These are phyloP conservation scores for Yueomyces sp. DNA, from an alignment of 805 yeast genomes.

Conservation along the genomic window DNA sequence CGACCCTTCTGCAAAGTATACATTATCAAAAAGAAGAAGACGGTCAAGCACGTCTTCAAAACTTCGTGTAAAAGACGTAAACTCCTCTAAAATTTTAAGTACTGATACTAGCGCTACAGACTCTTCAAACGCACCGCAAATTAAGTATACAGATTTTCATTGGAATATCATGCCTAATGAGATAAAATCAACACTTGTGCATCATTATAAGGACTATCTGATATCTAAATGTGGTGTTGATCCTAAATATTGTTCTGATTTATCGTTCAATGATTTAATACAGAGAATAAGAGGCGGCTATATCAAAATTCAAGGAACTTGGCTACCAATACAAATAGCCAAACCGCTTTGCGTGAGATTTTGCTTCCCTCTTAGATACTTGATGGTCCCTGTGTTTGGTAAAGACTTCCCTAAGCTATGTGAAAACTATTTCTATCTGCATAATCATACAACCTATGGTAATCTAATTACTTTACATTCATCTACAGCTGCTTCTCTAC, in stretches of 20 bases:
- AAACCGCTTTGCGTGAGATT: constrained; percentile 54
- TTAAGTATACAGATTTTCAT: constrained; percentile 19
- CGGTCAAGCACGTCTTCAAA: not conserved
- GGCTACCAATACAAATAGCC: constrained; percentile 70
- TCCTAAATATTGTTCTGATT: constrained; percentile 6
- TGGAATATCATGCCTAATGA: constrained; percentile 18
- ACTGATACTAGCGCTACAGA: not conserved
- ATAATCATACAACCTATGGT: not conserved
- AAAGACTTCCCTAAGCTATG: constrained; percentile 35
- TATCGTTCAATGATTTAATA: constrained; percentile 15
- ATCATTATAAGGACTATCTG: constrained; percentile 7
- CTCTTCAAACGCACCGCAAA: not conserved
- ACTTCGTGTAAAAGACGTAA: not conserved
- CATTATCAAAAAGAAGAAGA: not conserved
- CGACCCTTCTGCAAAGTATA: not conserved
- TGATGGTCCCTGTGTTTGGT: constrained; percentile 74
- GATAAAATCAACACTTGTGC: constrained; percentile 7
- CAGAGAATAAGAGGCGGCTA: constrained; percentile 82
- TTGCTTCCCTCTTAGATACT: constrained; percentile 64
- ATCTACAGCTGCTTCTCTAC: too few species aligned
- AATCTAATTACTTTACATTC: too few species aligned
- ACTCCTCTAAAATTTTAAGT: not conserved
- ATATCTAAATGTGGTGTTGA: constrained; percentile 3
- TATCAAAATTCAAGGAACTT: constrained; percentile 86
- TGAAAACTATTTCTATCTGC: constrained; percentile 2